Evolutionary conservation across 148 eudicot genomes (phyloP).

Genomic region (Tetragonia tetragonoides): DNA sequence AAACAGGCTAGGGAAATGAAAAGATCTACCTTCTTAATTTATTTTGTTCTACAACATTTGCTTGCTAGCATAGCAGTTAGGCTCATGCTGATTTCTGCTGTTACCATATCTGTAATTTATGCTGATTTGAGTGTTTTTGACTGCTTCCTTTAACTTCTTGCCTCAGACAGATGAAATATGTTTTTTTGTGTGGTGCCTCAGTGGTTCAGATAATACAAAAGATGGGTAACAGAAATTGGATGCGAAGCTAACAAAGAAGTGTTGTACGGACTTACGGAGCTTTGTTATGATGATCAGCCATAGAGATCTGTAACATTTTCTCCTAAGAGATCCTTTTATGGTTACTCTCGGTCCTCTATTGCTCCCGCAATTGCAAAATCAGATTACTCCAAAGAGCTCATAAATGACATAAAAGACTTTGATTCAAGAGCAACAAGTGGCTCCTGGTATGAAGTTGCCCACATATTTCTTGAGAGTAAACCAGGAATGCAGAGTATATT

Average conservation of each 20-base stretch:
- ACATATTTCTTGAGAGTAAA: no score
- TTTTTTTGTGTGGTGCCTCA: not conserved
- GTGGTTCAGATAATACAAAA: not conserved
- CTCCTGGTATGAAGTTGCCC: no score
- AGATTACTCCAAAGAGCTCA: no score
- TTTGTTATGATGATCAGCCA: not conserved
- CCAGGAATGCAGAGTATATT: no score
- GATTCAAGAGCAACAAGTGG: no score
- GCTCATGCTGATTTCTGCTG: not conserved
- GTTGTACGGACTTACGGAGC: not conserved
- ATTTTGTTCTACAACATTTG: not conserved
- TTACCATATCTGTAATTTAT: not conserved
- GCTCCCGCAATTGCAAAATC: no score
- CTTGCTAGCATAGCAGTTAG: not conserved
- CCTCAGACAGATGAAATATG: not conserved
- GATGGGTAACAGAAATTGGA: not conserved
- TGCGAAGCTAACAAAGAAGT: not conserved
- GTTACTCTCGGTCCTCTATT: no score
- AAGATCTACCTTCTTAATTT: no score
- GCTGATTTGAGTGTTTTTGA: not conserved
- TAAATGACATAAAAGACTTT: no score
- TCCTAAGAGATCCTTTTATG: no score
- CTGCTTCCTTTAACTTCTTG: not conserved
- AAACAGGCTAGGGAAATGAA: not conserved
- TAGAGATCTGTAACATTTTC: not conserved